Evolutionary conservation across 257 asterid species (phyloP).

Genomic region (Vinca minor): DNA sequence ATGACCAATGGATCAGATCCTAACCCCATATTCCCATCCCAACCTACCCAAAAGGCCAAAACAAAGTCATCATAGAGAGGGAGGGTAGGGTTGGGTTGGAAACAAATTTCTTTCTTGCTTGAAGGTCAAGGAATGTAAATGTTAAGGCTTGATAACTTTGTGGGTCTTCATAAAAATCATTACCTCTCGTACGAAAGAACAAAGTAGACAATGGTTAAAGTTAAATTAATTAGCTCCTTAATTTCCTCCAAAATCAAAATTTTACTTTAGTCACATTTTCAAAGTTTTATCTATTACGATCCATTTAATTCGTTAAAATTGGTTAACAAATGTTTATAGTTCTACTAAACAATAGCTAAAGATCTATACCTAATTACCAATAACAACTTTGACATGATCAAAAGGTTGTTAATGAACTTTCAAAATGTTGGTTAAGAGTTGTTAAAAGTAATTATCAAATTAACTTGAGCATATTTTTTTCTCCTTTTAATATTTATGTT

Average conservation of each 20-base stretch:
- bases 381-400: not conserved
- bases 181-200: not conserved
- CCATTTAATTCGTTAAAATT: not conserved
- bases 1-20: too few species aligned
- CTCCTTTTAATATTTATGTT: not conserved
- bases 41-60: not conserved
- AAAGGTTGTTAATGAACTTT: not conserved
- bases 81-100: not conserved
- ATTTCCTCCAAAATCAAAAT: not conserved
- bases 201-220: not conserved
- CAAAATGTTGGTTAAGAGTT: not conserved
- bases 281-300: not conserved
- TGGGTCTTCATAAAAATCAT: slow-evolving; percentile 20
- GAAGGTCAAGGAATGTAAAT: slow-evolving; percentile 39
- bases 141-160: slow-evolving; percentile 14
- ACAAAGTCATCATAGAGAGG: too few species aligned
- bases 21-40: slow-evolving; percentile 1
- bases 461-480: not conserved
- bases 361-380: not conserved
- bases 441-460: slow-evolving; percentile 1
- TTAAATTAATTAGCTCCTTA: not conserved
- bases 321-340: too few species aligned
- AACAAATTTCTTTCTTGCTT: slow-evolving; percentile 33
- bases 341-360: not conserved
- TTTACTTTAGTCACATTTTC: not conserved